phyloP scores from a whole-genome alignment of 257 asterid species.

The Rhazya stricta region DNA sequence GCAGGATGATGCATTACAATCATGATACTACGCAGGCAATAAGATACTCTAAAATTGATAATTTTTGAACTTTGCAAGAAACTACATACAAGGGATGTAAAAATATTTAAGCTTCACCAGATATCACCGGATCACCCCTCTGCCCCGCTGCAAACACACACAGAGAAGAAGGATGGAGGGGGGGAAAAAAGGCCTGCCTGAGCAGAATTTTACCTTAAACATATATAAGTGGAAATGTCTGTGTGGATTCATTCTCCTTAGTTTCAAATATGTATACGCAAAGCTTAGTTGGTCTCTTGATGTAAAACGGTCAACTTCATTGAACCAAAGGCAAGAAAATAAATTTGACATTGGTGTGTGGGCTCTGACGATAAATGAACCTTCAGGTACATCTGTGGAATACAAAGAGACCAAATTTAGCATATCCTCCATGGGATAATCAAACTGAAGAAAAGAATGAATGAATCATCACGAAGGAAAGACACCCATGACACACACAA shows the following conservation, averaged over 20 bases:
- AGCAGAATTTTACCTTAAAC: constrained; percentile 63
- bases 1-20: neutral
- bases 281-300: constrained; percentile 95
- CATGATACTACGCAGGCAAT: neutral
- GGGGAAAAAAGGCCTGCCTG: neutral
- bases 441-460: constrained; percentile 5
- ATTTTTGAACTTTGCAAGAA: neutral
- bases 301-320: constrained; percentile 80
- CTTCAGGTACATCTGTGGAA: constrained; percentile 79
- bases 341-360: constrained; percentile 86
- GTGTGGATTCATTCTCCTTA: constrained; percentile 65
- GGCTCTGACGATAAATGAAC: constrained; percentile 86
- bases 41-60: neutral
- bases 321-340: constrained; percentile 95
- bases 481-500: constrained; percentile 49
- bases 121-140: too few species aligned
- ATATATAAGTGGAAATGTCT: constrained; percentile 55
- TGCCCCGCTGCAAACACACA: neutral
- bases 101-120: neutral
- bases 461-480: constrained; percentile 15
- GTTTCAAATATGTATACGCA: constrained; percentile 76
- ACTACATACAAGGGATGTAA: neutral
- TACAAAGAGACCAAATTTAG: constrained; percentile 7
- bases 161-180: neutral
- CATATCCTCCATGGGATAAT: constrained; percentile 10